phyloP scores from a whole-genome alignment of 1,284 basidiomycete genomes.

The Veloporphyrellus conicus region DNA sequence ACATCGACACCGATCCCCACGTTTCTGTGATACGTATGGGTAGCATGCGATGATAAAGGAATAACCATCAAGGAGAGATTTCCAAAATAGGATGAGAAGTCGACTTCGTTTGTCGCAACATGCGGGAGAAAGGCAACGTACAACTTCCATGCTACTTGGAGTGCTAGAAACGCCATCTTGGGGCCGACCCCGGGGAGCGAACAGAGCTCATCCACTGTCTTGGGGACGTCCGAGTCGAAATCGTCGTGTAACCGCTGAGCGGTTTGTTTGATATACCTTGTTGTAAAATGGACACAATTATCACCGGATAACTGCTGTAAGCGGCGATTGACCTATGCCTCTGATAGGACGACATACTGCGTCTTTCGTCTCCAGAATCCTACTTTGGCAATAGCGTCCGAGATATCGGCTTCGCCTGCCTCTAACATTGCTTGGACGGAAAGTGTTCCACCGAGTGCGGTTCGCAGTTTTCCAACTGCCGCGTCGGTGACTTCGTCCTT shows the following conservation, averaged over 20 bases:
- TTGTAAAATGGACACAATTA: neutral
- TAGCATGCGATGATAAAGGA: too few relatives aligned
- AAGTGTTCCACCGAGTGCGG: slow-evolving; percentile 71
- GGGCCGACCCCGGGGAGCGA: slow-evolving; percentile 85
- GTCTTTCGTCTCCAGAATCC: slow-evolving; percentile 93
- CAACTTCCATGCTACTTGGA: slow-evolving; percentile 86
- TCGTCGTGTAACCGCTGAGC: slow-evolving; percentile 65
- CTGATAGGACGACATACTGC: too few relatives aligned
- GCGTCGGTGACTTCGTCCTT: slow-evolving; percentile 88
- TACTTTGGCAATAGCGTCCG: slow-evolving; percentile 80
- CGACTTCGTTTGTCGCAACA: neutral
- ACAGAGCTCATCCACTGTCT: slow-evolving; percentile 81
- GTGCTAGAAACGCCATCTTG: slow-evolving; percentile 85
- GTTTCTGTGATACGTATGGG: slow-evolving; percentile 53
- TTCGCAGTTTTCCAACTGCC: slow-evolving; percentile 75
- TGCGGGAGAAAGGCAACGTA: slow-evolving; percentile 34
- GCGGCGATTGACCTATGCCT: too few relatives aligned
- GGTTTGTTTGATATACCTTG: slow-evolving; percentile 70
- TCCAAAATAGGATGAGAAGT: too few relatives aligned
- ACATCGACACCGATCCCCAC: slow-evolving; percentile 95
- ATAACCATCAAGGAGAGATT: too few relatives aligned
- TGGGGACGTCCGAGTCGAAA: slow-evolving; percentile 78
- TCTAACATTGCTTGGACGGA: slow-evolving; percentile 69
- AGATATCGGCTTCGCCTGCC: slow-evolving; percentile 61
- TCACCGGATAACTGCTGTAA: too few relatives aligned